A percentile compares a stretch with the other conserved stretches of the same genome.
These are phyloP conservation scores for Mrakia frigida DNA, from an alignment of 768 basidiomycete genomes.

Conservation along the genomic window DNA sequence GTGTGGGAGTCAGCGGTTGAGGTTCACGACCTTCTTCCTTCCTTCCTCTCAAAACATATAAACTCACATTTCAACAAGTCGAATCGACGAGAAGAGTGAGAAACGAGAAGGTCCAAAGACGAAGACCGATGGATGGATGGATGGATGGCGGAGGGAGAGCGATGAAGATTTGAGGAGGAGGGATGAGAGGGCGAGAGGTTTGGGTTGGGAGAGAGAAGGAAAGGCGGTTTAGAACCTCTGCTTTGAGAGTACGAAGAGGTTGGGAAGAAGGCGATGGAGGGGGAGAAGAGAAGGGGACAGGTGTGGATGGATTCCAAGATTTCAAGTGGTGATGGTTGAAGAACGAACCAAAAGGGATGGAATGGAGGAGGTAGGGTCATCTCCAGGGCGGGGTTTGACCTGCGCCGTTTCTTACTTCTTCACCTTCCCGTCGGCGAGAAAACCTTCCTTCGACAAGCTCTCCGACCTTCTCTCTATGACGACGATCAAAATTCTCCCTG, in stretches of 20 bases:
- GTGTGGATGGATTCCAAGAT: not conserved
- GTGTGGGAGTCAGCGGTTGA: not conserved
- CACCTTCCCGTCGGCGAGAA: no score
- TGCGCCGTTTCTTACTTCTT: no score
- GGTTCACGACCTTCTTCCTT: not conserved
- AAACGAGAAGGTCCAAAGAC: not conserved
- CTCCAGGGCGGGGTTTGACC: no score
- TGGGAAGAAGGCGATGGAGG: not conserved
- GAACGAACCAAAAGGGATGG: not conserved
- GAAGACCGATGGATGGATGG: slow-evolving; percentile 14
- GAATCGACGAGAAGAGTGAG: not conserved
- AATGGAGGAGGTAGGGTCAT: no score
- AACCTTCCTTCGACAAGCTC: no score
- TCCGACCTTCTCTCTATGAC: no score
- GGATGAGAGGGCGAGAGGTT: not conserved
- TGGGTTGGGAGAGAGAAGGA: not conserved
- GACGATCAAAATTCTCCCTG: no score
- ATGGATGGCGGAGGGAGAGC: not conserved
- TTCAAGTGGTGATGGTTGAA: no score
- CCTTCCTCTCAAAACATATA: not conserved
- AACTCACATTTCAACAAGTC: not conserved
- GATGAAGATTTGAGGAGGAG: slow-evolving; percentile 3
- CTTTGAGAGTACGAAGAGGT: not conserved
- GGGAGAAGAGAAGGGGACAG: not conserved
- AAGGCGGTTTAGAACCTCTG: not conserved